Percentiles rank a stretch among this genome's conserved stretches.
phyloP scores from a whole-genome alignment of 345 rosid species.

The Firmiana major region DNA sequence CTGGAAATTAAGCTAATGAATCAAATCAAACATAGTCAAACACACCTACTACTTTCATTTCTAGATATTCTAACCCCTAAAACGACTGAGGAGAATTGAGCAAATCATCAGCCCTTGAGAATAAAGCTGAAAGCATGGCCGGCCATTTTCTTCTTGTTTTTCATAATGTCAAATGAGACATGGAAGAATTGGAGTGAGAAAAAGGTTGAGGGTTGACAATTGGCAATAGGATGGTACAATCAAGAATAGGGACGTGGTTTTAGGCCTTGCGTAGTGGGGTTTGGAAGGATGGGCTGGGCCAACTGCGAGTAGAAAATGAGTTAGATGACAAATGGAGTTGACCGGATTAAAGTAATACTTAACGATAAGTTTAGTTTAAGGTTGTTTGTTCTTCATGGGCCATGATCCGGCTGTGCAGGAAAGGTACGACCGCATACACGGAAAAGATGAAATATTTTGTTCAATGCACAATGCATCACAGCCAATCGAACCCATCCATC shows the following conservation, averaged over 20 bases:
- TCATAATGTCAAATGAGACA: neutral
- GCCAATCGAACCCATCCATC: neutral
- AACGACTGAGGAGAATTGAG: neutral
- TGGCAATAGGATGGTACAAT: neutral
- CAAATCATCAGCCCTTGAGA: neutral
- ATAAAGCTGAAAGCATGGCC: neutral
- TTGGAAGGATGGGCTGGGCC: neutral
- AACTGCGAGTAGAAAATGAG: neutral
- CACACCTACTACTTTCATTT: neutral
- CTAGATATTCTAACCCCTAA: neutral
- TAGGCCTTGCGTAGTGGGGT: neutral
- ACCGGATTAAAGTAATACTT: too few species aligned
- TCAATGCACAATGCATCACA: neutral
- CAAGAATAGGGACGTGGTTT: neutral
- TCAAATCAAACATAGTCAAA: neutral
- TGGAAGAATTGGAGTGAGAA: neutral
- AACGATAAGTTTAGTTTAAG: too few species aligned
- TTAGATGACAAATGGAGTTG: conserved; percentile 3
- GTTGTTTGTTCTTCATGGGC: neutral
- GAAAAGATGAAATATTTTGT: neutral
- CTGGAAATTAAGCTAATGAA: conserved; percentile 2
- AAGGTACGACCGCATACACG: neutral
- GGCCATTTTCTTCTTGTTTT: neutral
- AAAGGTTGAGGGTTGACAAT: neutral
- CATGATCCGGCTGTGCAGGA: neutral